These are phyloP conservation scores for Penicillium dipodomyicola DNA, from an alignment of 495 filamentous ascomycete genomes.

Conservation along the genomic window DNA sequence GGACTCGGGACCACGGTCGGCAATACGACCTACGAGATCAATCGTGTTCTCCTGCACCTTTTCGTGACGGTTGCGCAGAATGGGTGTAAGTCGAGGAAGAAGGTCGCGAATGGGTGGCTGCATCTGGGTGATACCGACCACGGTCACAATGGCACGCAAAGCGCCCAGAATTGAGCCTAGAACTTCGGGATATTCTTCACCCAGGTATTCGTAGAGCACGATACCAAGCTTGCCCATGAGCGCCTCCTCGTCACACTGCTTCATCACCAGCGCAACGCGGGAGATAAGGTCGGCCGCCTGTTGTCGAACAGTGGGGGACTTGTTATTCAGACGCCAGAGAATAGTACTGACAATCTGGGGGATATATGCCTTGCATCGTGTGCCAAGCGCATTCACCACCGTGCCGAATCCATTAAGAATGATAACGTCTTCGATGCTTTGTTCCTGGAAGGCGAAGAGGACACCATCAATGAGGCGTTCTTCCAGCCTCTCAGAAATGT, in stretches of 20 bases:
- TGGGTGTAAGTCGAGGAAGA: constrained; percentile 91
- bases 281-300: constrained; percentile 97
- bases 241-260: constrained; percentile 93
- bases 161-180: constrained; percentile 95
- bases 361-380: constrained; percentile 91
- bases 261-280: constrained; percentile 97
- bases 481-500: constrained; percentile 88
- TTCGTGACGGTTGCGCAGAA: constrained; percentile 96
- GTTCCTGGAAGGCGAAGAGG: constrained; percentile 96
- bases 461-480: constrained; percentile 94
- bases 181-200: constrained; percentile 98
- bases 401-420: constrained; percentile 99
- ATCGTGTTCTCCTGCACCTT: constrained; percentile 99
- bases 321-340: constrained; percentile 97
- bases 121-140: constrained; percentile 98
- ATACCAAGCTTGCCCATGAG: constrained; percentile 94
- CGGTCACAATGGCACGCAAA: constrained; percentile 92
- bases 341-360: constrained; percentile 96
- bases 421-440: constrained; percentile 92
- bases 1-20: constrained; percentile 90
- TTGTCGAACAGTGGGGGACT: constrained; percentile 90
- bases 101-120: constrained; percentile 98
- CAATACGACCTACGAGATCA: constrained; percentile 96
- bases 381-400: constrained; percentile 91
- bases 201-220: constrained; percentile 97